Evolutionary conservation across 129 eudicot species (phyloP), one percentile per base, ranked within the genome.

Genomic region (Chrysanthemum lavandulifolium): DNA sequence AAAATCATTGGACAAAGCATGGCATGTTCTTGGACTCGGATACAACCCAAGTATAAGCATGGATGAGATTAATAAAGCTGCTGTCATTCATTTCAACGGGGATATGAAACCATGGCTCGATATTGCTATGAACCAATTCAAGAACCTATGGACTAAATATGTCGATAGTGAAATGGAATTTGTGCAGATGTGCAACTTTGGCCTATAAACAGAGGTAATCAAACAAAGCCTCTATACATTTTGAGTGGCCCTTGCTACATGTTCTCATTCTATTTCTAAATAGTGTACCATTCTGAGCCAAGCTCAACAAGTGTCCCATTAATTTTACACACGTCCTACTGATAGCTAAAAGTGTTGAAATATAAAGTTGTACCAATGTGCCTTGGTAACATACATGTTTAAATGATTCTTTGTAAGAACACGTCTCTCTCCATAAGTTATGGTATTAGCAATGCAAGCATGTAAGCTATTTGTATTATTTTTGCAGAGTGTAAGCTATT

Each of bases 61-160:
- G 96, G 97, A 92, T 50, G 89, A 87, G 79, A 89, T 92, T 55
- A 77, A 71, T n/a, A 77, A 80, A 14, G 95, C 95, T 50, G 95
- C 95, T 25, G 95, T 88, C 66, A 83, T 88, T 73, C 97, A 92
- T 83, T 92, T 85, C 81, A 92, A 85, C n/a, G 97, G 97, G 49
- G 86, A 87, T 81, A 92, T 92, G 97, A 92, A 92, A 76, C 97
- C 97, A 36, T 92, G 97, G 97, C 96, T 92, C 21, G 97, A 89
- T 75, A 92, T 92, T 54, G 97, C 91, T 19, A 74, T 89, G 94
- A 92, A 92, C 76, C 96, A 83, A 51, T 92, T 79, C 73, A 92
- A 92, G 91, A 79, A 89, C 72, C 89, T 89, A 5, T 92, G 97
- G 97, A 84, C 97, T 12, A 92, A 92, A 81, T 89, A 92, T 50